Evolutionary conservation across 768 basidiomycete species (phyloP).

Genomic region (Tricholoma saponaceum): DNA sequence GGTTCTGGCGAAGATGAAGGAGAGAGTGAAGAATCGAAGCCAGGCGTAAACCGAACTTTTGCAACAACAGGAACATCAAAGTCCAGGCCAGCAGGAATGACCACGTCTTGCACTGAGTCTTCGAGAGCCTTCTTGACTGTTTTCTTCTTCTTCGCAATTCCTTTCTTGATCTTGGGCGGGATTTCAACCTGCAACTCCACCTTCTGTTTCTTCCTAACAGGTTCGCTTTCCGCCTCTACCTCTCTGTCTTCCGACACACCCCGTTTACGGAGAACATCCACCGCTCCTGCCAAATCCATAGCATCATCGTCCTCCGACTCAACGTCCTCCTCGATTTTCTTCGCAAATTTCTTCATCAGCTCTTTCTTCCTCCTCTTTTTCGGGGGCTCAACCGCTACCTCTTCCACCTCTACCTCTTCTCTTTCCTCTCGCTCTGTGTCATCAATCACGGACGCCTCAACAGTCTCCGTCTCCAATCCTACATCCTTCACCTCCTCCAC

Average conservation of each 20-base stretch:
- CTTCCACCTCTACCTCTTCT: conserved; percentile 34
- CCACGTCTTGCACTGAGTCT: conserved; percentile 41
- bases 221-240: conserved; percentile 30
- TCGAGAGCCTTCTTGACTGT: conserved; percentile 25
- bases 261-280: conserved; percentile 39
- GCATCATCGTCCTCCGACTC: conserved; percentile 63
- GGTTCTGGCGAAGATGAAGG: conserved; percentile 39
- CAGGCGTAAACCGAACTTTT: conserved; percentile 44
- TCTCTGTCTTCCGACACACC: conserved; percentile 36
- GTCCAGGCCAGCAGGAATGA: conserved; percentile 45
- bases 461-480: conserved; percentile 37
- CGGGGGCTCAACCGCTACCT: conserved; percentile 36
- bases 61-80: conserved; percentile 48
- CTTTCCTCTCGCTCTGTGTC: conserved; percentile 28
- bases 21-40: conserved; percentile 40
- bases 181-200: conserved; percentile 22
- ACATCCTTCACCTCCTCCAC: conserved; percentile 39
- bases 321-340: conserved; percentile 39
- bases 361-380: conserved; percentile 61
- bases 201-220: conserved; percentile 43
- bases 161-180: conserved; percentile 31
- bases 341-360: conserved; percentile 25
- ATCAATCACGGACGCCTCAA: conserved; percentile 29
- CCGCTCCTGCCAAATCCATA: conserved; percentile 24
- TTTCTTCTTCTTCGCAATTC: conserved; percentile 41